phyloP scores from a whole-genome alignment of 495 filamentous ascomycete species.

The Aspergillus nanangensis region DNA sequence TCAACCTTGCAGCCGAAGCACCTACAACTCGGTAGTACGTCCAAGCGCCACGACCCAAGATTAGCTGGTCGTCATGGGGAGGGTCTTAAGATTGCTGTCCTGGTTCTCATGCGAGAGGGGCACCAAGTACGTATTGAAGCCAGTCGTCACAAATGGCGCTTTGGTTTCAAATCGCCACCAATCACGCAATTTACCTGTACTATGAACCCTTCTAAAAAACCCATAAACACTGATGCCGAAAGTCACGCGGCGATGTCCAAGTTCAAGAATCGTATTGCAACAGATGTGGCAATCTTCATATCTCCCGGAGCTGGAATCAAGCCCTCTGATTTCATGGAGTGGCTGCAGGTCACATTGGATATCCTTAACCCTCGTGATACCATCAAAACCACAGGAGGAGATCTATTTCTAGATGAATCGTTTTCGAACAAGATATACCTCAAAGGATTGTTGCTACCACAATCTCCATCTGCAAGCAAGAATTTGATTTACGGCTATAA shows the following conservation, averaged over 20 bases:
- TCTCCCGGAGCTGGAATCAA: not conserved
- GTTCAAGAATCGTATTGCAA: not conserved
- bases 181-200: not conserved
- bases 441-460: not conserved
- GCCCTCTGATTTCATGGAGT: not conserved
- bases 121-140: not conserved
- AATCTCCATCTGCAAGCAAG: not conserved
- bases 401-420: not conserved
- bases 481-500: slow-evolving; percentile 1
- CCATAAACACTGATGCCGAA: not conserved
- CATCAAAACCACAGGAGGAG: not conserved
- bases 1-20: not conserved
- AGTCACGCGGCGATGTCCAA: not conserved
- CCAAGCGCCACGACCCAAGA: not conserved
- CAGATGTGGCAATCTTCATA: not conserved
- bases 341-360: not conserved
- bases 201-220: not conserved
- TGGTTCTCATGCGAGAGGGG: not conserved
- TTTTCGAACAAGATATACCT: not conserved
- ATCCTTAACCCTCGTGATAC: not conserved
- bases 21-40: not conserved
- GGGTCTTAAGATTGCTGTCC: slow-evolving; percentile 9
- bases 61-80: slow-evolving; percentile 1
- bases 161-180: not conserved
- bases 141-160: slow-evolving; percentile 2